Evolutionary conservation across 768 basidiomycete species (phyloP), one percentile per base, ranked within the genome.

Genomic region (Lepiota brunneoincarnata): DNA sequence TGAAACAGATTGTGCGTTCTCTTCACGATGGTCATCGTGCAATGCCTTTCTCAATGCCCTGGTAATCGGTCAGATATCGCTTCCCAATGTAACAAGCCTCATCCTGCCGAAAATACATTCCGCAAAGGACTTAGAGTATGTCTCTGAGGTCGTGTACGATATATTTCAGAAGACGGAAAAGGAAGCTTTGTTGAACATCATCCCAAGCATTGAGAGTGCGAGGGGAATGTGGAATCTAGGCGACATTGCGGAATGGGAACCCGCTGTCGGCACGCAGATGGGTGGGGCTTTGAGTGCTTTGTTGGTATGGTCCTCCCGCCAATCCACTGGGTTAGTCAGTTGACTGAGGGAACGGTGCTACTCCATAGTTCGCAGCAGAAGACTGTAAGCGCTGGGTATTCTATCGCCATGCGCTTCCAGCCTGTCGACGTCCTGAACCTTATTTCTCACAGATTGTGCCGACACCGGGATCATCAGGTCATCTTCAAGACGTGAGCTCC

Each of bases 161-260:
- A 60, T 67, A 18, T 69, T 62, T 58, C 59, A 64, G 58, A 65
- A 44, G 24, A 45, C 59, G 34, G 60, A 66, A n/a, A 57, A 65
- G 14, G 62, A 58, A 10, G 52, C 55, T 3, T 73, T 77, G 1
- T 65, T 89, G 41, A 71, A 77, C 41, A 76, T 96, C 24, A 75
- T 97, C 4, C 85, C 90, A 0, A 92, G 90, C 63, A 83, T 96
- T 38, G 93, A 97, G 68, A 95, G 89, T 61, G 93, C 93, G 1
- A 75, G 72, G 47, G 83, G 81, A 2, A 72, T 92, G 50, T 77
- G 83, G 67, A 82, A 84, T 62, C 63, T 94, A 1, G 77, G 82
- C 1, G 73, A 76, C 4, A 94, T 96, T 57, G 91, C 88, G 0
- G 65, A 68, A 6, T 92, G 90, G 86, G 79, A 75, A 51, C 82